phyloP scores from a whole-genome alignment of 1,284 basidiomycete genomes.

The Moesziomyces globuligerus region DNA sequence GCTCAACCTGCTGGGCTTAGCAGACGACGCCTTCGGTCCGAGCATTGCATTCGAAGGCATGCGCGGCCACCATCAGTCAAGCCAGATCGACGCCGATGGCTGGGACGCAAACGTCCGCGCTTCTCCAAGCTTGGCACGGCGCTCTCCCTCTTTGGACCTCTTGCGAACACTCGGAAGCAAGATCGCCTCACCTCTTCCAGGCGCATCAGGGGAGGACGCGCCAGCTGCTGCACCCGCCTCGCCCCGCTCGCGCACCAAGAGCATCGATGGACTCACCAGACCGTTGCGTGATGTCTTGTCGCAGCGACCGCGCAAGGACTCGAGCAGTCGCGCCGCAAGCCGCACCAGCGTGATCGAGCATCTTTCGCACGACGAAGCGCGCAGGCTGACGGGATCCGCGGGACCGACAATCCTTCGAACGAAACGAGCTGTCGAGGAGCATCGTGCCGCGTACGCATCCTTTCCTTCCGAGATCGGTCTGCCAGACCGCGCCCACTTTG shows the following conservation, averaged over 20 bases:
- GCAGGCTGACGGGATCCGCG: constrained; percentile 13
- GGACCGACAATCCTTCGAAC: constrained; percentile 25
- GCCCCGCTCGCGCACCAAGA: constrained; percentile 26
- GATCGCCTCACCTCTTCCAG: not conserved
- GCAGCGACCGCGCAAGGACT: constrained; percentile 16
- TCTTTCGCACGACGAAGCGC: constrained; percentile 36
- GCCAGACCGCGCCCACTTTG: constrained; percentile 12
- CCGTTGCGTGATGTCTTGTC: constrained; percentile 28
- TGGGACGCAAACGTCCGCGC: not conserved
- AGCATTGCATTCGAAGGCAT: not conserved
- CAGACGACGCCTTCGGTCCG: constrained; percentile 10
- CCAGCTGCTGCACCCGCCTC: constrained; percentile 3
- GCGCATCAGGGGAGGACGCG: not conserved
- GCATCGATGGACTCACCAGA: constrained; percentile 23
- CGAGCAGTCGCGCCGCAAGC: constrained; percentile 5
- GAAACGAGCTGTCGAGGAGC: constrained; percentile 31
- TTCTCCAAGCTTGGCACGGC: constrained; percentile 14
- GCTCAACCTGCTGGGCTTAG: constrained; percentile 17
- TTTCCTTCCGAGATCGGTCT: constrained; percentile 9
- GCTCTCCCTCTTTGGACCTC: constrained; percentile 22
- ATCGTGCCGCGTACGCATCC: constrained; percentile 17
- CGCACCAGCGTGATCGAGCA: constrained; percentile 40
- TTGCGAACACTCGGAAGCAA: constrained; percentile 14
- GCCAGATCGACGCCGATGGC: not conserved
- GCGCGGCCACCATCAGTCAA: not conserved